Evolutionary conservation across 2,329 filamentous ascomycete species (phyloP).

Genomic region (Didymella sp.): DNA sequence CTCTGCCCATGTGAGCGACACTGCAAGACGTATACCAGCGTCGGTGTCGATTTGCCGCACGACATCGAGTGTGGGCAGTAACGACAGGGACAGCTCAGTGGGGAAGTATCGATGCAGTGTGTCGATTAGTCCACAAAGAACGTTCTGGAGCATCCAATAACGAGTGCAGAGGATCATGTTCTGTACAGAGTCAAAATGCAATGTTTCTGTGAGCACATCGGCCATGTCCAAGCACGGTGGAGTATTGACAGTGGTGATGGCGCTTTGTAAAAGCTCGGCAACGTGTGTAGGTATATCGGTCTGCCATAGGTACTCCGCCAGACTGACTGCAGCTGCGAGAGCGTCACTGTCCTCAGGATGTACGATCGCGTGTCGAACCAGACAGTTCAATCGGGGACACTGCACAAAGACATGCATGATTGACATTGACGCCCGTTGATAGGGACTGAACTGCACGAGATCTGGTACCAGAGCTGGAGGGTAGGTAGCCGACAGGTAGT

Average conservation of each 20-base stretch:
- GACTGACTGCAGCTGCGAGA: slow-evolving; percentile 32
- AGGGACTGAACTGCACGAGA: slow-evolving; percentile 14
- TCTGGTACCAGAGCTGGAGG: slow-evolving; percentile 21
- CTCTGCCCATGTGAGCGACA: slow-evolving; percentile 32
- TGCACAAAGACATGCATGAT: slow-evolving; percentile 44
- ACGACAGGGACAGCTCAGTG: slow-evolving; percentile 20
- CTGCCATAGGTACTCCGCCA: slow-evolving; percentile 33
- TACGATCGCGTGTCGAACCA: slow-evolving; percentile 29
- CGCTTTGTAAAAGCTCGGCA: slow-evolving; percentile 24
- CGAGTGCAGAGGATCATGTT: slow-evolving; percentile 34
- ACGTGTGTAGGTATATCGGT: slow-evolving; percentile 27
- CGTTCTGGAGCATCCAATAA: slow-evolving; percentile 37
- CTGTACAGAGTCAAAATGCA: slow-evolving; percentile 34
- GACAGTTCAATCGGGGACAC: slow-evolving; percentile 33
- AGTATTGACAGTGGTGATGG: slow-evolving; percentile 16
- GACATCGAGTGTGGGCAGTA: slow-evolving; percentile 26
- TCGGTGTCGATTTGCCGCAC: slow-evolving; percentile 28
- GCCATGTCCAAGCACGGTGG: slow-evolving; percentile 26
- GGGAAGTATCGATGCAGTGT: slow-evolving; percentile 36
- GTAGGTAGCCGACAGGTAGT: slow-evolving; percentile 36
- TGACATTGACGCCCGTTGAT: slow-evolving; percentile 32
- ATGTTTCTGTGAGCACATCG: slow-evolving; percentile 29
- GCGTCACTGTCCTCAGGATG: slow-evolving; percentile 28
- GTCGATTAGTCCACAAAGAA: slow-evolving; percentile 35
- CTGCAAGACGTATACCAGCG: slow-evolving; percentile 31